Evolutionary conservation across 2,329 filamentous ascomycete genomes (phyloP).

Genomic region (Truncatella angustata): DNA sequence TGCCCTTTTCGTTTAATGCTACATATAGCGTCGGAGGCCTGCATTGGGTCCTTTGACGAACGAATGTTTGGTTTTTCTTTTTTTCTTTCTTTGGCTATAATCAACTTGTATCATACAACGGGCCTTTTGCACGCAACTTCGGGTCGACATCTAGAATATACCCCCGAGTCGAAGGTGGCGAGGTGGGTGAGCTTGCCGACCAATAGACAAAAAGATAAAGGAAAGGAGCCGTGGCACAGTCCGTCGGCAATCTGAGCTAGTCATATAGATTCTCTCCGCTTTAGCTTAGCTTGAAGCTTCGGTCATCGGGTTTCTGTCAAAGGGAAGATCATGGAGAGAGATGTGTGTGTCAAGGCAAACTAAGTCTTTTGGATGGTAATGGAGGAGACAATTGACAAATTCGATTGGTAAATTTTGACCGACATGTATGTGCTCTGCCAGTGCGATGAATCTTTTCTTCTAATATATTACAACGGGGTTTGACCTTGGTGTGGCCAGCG

Average conservation of each 20-base stretch:
- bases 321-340: no score
- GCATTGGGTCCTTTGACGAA: neutral
- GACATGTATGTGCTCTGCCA: no score
- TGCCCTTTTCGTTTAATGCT: neutral
- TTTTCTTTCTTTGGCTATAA: conserved; percentile 8
- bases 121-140: neutral
- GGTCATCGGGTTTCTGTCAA: no score
- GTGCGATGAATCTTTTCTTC: no score
- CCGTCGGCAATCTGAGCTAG: neutral
- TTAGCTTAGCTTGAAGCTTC: no score
- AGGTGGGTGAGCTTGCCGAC: neutral
- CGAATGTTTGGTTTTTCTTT: neutral
- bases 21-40: neutral
- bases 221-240: neutral
- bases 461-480: no score
- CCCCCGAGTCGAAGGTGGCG: neutral
- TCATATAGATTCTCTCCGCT: no score
- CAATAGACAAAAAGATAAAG: neutral
- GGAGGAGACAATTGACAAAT: no score
- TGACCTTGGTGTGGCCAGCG: no score
- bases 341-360: no score
- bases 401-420: no score
- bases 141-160: conserved; percentile 11
- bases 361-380: no score
- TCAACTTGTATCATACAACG: conserved; percentile 1